Percentiles rank a stretch among this genome's conserved stretches.
phyloP scores from a whole-genome alignment of 176 grass and related monocot species.

The Lolium rigidum region DNA sequence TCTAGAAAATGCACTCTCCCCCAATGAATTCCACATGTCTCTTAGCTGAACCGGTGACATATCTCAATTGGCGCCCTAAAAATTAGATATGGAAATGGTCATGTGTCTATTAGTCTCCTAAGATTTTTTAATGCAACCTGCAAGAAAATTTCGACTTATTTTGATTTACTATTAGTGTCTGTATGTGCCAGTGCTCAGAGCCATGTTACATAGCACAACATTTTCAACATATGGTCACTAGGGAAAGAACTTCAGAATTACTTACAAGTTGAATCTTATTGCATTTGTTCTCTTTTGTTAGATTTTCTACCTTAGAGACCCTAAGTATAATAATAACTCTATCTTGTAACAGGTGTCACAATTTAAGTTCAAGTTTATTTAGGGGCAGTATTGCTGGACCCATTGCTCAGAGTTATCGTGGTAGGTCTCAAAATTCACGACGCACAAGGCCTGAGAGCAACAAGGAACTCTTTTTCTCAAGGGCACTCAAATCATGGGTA shows the following conservation, averaged over 20 bases:
- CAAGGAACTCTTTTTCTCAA: slow-evolving; percentile 60
- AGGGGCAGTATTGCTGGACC: slow-evolving; percentile 40
- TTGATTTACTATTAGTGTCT: not conserved
- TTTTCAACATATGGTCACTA: not conserved
- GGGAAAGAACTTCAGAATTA: no score
- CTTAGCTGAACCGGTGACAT: slow-evolving; percentile 15
- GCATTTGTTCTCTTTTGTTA: slow-evolving; percentile 14
- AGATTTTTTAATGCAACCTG: not conserved
- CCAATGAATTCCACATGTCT: not conserved
- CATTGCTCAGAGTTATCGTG: slow-evolving; percentile 45
- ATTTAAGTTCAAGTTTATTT: slow-evolving; percentile 51
- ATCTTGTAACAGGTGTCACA: slow-evolving; percentile 75
- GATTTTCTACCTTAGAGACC: not conserved
- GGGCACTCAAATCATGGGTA: slow-evolving; percentile 83
- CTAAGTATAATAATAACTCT: slow-evolving; percentile 32
- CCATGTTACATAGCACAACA: slow-evolving; percentile 8
- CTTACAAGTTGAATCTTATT: not conserved
- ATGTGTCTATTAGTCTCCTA: not conserved
- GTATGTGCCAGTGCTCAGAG: not conserved
- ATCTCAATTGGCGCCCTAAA: not conserved
- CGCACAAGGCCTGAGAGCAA: slow-evolving; percentile 31
- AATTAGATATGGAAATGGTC: slow-evolving; percentile 5
- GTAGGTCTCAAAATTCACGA: slow-evolving; percentile 44
- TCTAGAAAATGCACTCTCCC: not conserved
- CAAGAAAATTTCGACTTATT: not conserved